These are phyloP conservation scores for Eucalyptus shirleyi DNA, from an alignment of 345 rosid genomes.

Conservation along the genomic window DNA sequence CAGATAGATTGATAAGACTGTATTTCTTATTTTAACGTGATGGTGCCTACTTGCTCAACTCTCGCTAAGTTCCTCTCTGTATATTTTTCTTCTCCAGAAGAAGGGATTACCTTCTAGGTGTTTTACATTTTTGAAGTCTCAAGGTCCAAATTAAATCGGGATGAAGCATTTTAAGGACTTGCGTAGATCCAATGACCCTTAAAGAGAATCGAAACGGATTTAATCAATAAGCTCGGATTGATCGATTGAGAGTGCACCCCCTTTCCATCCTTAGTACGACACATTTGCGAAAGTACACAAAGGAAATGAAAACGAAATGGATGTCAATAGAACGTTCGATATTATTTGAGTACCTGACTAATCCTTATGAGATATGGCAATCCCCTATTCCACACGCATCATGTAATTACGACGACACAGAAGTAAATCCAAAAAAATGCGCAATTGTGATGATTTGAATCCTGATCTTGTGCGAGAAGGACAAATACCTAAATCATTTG, in stretches of 20 bases:
- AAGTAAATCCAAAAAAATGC: background rate
- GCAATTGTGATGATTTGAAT: background rate
- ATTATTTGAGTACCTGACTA: background rate
- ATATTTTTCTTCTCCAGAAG: no score
- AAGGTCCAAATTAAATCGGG: no score
- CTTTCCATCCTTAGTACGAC: background rate
- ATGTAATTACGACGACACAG: accelerated
- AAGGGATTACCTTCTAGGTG: no score
- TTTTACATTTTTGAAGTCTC: no score
- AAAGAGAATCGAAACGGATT: accelerated
- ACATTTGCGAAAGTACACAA: no score
- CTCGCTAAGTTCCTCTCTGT: accelerated
- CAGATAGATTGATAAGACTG: no score
- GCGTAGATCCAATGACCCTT: no score
- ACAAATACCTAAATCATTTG: background rate
- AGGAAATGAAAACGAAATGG: no score
- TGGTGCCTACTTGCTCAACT: no score
- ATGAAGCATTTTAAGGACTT: no score
- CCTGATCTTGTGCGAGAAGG: background rate
- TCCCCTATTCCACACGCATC: background rate
- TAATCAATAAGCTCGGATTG: accelerated
- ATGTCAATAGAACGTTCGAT: background rate
- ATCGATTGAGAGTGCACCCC: no score
- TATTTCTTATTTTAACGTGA: no score
- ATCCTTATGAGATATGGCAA: background rate